These are phyloP conservation scores for Thelonectria blattea DNA, from an alignment of 2,329 filamentous ascomycete species.

Conservation along the genomic window DNA sequence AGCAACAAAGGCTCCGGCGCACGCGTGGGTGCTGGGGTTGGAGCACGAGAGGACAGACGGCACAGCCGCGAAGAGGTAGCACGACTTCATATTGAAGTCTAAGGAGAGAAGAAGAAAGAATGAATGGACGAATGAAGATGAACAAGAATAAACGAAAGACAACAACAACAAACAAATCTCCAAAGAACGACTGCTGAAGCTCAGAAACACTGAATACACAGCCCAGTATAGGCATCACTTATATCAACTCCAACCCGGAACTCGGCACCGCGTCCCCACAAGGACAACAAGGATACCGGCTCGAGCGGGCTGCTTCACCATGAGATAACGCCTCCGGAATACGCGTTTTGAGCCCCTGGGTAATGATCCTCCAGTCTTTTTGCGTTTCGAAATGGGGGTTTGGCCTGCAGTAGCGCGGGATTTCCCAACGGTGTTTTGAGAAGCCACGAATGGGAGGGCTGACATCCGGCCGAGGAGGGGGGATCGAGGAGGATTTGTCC, in stretches of 20 bases:
- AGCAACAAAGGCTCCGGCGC: conserved; percentile 9
- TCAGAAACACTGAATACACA: too few species aligned
- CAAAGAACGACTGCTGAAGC: too few species aligned
- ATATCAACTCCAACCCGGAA: conserved; percentile 11
- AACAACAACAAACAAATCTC: not conserved
- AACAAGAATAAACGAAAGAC: conserved; percentile 5
- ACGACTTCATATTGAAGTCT: conserved; percentile 6
- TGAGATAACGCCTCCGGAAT: not conserved
- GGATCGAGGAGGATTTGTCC: not conserved
- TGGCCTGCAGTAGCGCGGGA: not conserved
- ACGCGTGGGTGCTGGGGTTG: conserved; percentile 2
- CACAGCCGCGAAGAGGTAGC: conserved; percentile 15
- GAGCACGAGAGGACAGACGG: conserved; percentile 12
- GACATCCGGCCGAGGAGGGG: not conserved
- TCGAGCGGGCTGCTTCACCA: conserved; percentile 1
- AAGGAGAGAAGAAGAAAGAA: not conserved
- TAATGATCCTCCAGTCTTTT: conserved; percentile 4
- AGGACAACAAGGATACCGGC: not conserved
- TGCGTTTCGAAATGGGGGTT: conserved; percentile 3
- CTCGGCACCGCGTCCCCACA: conserved; percentile 11
- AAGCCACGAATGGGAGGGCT: conserved; percentile 10
- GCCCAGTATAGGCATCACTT: not conserved
- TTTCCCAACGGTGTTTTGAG: not conserved
- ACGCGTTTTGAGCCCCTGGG: conserved; percentile 8
- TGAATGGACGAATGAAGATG: not conserved